Percentiles rank a stretch among this genome's conserved stretches.
These are phyloP conservation scores for Ensete ventricosum DNA, from an alignment of 176 grass and related monocot species.

Conservation along the genomic window DNA sequence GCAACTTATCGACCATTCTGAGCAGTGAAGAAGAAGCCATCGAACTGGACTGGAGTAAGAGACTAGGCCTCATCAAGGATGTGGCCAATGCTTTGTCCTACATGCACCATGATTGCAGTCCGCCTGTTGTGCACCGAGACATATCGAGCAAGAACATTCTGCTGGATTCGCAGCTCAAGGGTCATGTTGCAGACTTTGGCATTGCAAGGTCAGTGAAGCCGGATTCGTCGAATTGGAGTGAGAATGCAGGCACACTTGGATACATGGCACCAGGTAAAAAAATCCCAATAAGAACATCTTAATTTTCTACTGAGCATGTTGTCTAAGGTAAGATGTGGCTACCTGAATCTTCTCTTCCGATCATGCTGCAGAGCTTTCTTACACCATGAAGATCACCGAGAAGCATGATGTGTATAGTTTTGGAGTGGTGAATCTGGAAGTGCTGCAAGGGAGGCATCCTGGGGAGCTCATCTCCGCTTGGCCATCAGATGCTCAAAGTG, in stretches of 20 bases:
- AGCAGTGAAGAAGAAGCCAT: constrained; percentile 6
- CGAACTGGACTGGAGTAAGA: not conserved
- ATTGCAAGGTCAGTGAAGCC: constrained; percentile 22
- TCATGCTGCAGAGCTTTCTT: not conserved
- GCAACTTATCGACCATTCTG: constrained; percentile 15
- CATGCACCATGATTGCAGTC: constrained; percentile 20
- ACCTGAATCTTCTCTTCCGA: not conserved
- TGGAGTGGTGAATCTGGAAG: not conserved
- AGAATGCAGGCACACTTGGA: constrained; percentile 18
- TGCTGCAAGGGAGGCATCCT: not conserved
- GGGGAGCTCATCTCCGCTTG: not conserved
- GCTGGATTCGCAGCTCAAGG: constrained; percentile 1
- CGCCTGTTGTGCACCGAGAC: constrained; percentile 21
- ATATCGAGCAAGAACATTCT: constrained; percentile 33
- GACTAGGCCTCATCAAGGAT: not conserved
- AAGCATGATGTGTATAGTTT: not conserved
- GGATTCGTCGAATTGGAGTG: constrained; percentile 15
- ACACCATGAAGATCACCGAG: not conserved
- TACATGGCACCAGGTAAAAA: constrained; percentile 26
- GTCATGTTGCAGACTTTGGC: constrained; percentile 24
- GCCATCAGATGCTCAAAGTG: not conserved
- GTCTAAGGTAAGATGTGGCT: not conserved
- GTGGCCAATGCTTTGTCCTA: constrained; percentile 24
- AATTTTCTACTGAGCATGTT: too few relatives aligned
- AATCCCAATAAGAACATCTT: not conserved